Percentiles rank a stretch among this genome's conserved stretches.
Conservation (phyloP, 768 basidiomycete species). For the Chiua virens region DNA sequence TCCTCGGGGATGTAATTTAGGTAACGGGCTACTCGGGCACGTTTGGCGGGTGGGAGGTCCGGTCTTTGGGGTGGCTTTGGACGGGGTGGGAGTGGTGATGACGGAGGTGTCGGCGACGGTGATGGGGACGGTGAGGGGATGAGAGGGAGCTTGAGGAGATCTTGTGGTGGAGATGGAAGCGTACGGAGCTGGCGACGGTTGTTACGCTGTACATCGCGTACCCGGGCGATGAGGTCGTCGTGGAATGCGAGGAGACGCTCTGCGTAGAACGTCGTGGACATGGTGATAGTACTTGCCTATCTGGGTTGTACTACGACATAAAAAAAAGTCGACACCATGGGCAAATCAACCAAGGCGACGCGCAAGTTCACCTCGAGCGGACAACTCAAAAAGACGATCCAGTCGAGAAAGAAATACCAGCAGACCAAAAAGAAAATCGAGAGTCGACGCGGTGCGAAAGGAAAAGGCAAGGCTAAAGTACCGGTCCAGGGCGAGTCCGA, state of each 20-base stretch:
- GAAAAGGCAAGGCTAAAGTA: constrained; percentile 33
- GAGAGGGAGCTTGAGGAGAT: constrained; percentile 55
- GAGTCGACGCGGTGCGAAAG: constrained; percentile 50
- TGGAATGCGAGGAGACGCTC: constrained; percentile 67
- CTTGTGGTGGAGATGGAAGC: constrained; percentile 54
- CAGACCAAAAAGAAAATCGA: constrained; percentile 71
- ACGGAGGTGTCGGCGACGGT: constrained; percentile 46
- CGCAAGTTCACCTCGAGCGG: constrained; percentile 89
- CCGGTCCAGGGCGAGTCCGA: constrained; percentile 33
- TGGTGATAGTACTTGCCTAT: constrained; percentile 17
- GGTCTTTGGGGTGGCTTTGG: constrained; percentile 39
- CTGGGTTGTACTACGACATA: background rate
- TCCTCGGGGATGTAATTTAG: constrained; percentile 91
- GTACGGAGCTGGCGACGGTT: constrained; percentile 57
- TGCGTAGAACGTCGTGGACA: constrained; percentile 36
- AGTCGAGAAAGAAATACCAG: constrained; percentile 77
- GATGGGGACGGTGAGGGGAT: constrained; percentile 58
- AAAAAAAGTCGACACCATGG: constrained; percentile 34
- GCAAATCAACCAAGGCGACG: constrained; percentile 63
- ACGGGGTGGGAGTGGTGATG: constrained; percentile 42
- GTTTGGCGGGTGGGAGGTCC: constrained; percentile 69
- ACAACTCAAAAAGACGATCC: constrained; percentile 83
- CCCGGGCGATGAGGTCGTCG: constrained; percentile 52
- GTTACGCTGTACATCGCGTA: constrained; percentile 54
- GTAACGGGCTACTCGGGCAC: constrained; percentile 68